phyloP scores from a whole-genome alignment of 2,329 filamentous ascomycete genomes.

The Diaporthe vexans region DNA sequence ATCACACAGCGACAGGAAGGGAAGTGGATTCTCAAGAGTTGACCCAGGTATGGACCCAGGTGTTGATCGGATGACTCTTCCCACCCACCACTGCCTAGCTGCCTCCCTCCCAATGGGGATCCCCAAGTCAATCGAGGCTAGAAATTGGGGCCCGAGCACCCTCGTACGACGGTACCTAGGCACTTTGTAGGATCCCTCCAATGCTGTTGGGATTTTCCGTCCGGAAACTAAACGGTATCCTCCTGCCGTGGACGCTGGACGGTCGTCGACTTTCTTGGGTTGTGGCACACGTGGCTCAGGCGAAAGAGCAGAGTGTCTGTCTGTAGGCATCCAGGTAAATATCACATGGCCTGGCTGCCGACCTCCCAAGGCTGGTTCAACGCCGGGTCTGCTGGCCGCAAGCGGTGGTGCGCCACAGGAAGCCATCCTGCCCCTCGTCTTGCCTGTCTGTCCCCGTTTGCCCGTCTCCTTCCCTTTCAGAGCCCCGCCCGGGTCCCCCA shows the following conservation, averaged over 20 bases:
- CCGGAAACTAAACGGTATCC: not conserved
- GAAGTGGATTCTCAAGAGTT: not conserved
- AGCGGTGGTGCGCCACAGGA: constrained; percentile 36
- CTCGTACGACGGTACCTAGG: not conserved
- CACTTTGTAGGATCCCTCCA: not conserved
- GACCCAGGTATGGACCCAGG: not conserved
- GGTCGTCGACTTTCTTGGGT: too few species aligned
- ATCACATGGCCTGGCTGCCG: constrained; percentile 1
- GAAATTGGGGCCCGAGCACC: not conserved
- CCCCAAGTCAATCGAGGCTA: not conserved
- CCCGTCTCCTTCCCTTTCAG: not conserved
- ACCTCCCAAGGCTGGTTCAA: not conserved
- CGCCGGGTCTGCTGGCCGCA: constrained; percentile 2
- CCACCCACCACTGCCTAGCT: too few species aligned
- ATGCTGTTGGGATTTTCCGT: not conserved
- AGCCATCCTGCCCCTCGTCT: constrained; percentile 1
- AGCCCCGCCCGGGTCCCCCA: not conserved
- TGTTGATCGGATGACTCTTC: constrained; percentile 16
- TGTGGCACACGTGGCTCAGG: too few species aligned
- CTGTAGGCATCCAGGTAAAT: not conserved
- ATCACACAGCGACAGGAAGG: too few species aligned
- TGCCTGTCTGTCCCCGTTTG: not conserved
- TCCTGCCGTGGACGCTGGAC: too few species aligned
- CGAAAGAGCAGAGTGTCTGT: too few species aligned
- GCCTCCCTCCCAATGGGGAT: too few species aligned